Base-by-base conservation (phyloP, 768 basidiomycete species). In the Phylloporus sp. region DNA sequence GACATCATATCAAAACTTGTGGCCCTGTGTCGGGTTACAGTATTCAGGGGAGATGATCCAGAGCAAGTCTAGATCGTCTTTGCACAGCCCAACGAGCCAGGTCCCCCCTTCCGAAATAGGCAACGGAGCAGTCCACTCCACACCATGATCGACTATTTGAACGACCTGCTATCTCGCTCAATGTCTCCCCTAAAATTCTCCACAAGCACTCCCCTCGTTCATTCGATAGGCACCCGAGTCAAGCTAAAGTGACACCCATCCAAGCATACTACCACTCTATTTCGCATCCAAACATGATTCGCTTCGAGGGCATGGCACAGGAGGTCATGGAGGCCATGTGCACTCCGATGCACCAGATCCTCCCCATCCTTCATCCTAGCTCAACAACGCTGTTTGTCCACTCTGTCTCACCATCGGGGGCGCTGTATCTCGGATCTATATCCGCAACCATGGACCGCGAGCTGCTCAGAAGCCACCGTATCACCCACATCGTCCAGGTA, bases 241-340 rank as follows among this genome's bases (percentile, higher is more conserved):
- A n/a, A n/a, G n/a, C n/a, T n/a, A n/a, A n/a, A n/a, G n/a, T n/a
- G n/a, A n/a, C n/a, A n/a, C n/a, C n/a, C n/a, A n/a, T n/a, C n/a
- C n/a, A n/a, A n/a, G n/a, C n/a, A n/a, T n/a, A n/a, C n/a, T n/a
- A n/a, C n/a, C n/a, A n/a, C n/a, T n/a, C n/a, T n/a, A n/a, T n/a
- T n/a, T n/a, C n/a, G n/a, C 44, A 26, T 35, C 4, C 36, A n/a
- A 46, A 52, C 26, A 89, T 89, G 87, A 89, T 90, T 64, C 81
- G 86, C 47, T 88, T 89, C 75, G 86, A 89, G 66, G 79, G 75
- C 49, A 72, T 89, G 54, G 76, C 86, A 12, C 80, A 82, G 26
- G 87, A 88, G 60, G 85, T 89, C 44, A 81, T 86, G 77, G 84
- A 88, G 66, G 84, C 88, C 7, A 87, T 90, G 82, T 88, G 86